phyloP scores from a whole-genome alignment of 2,329 filamentous ascomycete species.

The Colletotrichum sp. region DNA sequence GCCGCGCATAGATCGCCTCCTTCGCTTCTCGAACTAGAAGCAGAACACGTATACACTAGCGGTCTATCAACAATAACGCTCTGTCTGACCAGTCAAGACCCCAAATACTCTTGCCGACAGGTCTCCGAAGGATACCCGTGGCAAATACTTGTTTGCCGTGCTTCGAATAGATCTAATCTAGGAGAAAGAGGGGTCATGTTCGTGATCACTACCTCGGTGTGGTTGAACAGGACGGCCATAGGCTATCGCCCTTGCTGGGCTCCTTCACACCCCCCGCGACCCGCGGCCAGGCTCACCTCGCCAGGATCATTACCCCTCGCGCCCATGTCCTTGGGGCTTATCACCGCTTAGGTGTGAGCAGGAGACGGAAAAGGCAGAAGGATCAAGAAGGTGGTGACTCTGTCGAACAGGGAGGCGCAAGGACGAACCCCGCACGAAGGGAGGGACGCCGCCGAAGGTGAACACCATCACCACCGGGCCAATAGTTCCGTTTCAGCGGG shows the following conservation, averaged over 20 bases:
- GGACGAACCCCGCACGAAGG: conserved; percentile 4
- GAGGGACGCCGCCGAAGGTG: not conserved
- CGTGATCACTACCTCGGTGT: not conserved
- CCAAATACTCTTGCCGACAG: conserved; percentile 11
- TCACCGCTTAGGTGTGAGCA: not conserved
- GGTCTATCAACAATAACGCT: not conserved
- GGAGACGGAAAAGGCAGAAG: not conserved
- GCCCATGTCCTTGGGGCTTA: not conserved
- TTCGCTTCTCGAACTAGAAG: not conserved
- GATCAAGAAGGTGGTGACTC: not conserved
- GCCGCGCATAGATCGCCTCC: conserved; percentile 7
- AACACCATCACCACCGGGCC: conserved; percentile 1
- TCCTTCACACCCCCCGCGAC: not conserved
- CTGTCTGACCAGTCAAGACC: not conserved
- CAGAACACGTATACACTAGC: not conserved
- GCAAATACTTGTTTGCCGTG: not conserved
- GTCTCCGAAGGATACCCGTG: conserved; percentile 12
- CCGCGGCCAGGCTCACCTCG: not conserved
- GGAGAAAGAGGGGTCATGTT: not conserved
- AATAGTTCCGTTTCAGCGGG: conserved; percentile 14
- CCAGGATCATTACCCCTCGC: not conserved
- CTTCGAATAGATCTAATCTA: not conserved
- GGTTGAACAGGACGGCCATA: not conserved
- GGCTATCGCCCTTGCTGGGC: not conserved
- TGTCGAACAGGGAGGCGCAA: not conserved